Base-by-base conservation (phyloP, 139 green algal genomes). In the Chlamydomonas sphaeroides region DNA sequence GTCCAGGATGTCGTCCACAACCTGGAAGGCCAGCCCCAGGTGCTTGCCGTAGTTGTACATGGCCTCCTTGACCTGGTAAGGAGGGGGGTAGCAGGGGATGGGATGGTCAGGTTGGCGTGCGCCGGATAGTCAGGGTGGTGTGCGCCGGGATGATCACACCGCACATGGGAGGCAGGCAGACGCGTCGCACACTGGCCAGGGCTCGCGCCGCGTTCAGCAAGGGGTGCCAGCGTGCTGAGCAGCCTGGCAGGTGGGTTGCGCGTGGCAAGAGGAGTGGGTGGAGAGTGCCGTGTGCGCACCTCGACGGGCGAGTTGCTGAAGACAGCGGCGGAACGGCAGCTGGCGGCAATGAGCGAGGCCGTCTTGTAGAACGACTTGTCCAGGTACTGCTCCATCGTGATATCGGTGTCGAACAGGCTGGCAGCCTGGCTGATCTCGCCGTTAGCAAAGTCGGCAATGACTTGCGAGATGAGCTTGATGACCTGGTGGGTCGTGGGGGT, bases 361-460 rank as follows among this genome's bases (percentile, higher is more conserved):
- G 97, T 99, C 93, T 99, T 99, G 90, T 97, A 98, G 88, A 98
- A 99, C 33, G 76, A 94, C 90, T 99, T 99, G 83, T 98, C 94
- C 53, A 98, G 75, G 92, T 99, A 99, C 68, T 95, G 77, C 49
- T 98, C 89, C 33, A 98, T 82, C 3, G 93, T 98, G 66, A 98
- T 83, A 32, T 94, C 88, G 0, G 89, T 95, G 89, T 99, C 95
- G 84, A 99, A 99, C 74, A 98, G 84, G 72, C 78, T 91, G n/a
- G 88, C 85, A 4, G 93, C 92, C 92, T 99, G 97, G 68, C 89
- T 94, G 90, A 99, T 99, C 87, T 99, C 97, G 6, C 97, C 97
- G 81, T 99, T 96, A 4, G 97, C 97, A 94, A 99, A 99, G 86
- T 99, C 97, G 10, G 97, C 97, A 75, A 99, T 99, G 23, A 99